Evolutionary conservation across 441 rosid genomes (phyloP).

Genomic region (Jatropha podagrica): DNA sequence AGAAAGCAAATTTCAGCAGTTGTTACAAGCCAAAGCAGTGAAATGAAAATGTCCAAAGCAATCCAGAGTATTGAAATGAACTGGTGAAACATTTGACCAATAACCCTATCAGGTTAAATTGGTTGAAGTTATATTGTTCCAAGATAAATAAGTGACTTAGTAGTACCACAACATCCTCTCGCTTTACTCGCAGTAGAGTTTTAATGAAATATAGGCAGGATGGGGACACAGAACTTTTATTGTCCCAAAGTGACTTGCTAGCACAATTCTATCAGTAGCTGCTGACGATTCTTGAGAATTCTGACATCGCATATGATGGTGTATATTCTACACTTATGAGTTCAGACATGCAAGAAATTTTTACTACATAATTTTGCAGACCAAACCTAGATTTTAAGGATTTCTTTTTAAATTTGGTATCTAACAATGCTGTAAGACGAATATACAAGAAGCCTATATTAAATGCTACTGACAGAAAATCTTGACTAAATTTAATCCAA

Average conservation of each 20-base stretch:
- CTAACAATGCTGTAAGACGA: not conserved
- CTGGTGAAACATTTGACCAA: not conserved
- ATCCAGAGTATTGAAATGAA: not conserved
- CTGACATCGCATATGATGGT: not conserved
- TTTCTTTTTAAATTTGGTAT: not conserved
- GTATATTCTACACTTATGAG: not conserved
- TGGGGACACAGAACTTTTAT: not conserved
- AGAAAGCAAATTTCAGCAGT: not conserved
- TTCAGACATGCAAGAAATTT: not conserved
- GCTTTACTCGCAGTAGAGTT: not conserved
- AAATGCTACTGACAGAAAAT: not conserved
- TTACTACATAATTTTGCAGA: not conserved
- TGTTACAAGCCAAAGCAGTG: not conserved
- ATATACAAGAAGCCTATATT: not conserved
- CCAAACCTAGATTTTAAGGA: not conserved
- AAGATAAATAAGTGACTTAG: not conserved
- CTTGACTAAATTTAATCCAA: not conserved
- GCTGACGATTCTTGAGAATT: not conserved
- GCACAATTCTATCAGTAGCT: not conserved
- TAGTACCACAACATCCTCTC: no score
- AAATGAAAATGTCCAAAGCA: constrained; percentile 2
- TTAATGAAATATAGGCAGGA: not conserved
- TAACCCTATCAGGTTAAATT: not conserved
- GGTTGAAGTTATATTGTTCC: not conserved
- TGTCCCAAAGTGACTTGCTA: no score